These are phyloP conservation scores for Cyberlindnera samutprakarnensis DNA, from an alignment of 805 yeast species.

Conservation along the genomic window DNA sequence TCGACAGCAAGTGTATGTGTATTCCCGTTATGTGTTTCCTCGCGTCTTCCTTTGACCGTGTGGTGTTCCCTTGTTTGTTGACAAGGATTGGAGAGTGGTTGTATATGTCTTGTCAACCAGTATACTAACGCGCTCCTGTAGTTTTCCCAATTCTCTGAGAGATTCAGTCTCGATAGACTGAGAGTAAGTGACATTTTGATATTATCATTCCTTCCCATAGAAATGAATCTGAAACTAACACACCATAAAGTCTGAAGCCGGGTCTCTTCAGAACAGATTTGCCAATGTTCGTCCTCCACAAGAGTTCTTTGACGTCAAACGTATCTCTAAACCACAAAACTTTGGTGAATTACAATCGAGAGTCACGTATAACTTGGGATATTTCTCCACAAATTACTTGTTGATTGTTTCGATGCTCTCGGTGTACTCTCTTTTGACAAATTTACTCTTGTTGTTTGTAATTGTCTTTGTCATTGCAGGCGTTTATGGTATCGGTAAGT, in stretches of 20 bases:
- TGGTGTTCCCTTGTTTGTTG: too few relatives aligned
- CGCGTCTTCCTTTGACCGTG: too few relatives aligned
- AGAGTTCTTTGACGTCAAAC: conserved; percentile 87
- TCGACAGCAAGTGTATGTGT: conserved; percentile 4
- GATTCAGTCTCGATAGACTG: conserved; percentile 41
- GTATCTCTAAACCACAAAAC: conserved; percentile 85
- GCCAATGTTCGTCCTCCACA: conserved; percentile 79
- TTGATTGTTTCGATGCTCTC: conserved; percentile 65
- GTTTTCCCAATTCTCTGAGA: conserved; percentile 38
- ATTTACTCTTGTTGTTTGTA: conserved; percentile 77
- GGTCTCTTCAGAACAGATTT: conserved; percentile 52
- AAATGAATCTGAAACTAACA: conserved; percentile 1
- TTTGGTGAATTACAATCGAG: conserved; percentile 86
- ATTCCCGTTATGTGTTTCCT: too few relatives aligned
- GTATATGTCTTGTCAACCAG: conserved; percentile 1
- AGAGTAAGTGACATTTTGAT: conserved; percentile 6
- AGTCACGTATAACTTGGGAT: conserved; percentile 76
- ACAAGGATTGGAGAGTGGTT: conserved; percentile 3
- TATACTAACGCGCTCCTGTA: conserved; percentile 12
- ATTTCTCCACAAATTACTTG: conserved; percentile 82
- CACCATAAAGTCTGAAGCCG: conserved; percentile 34
- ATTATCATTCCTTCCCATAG: not conserved
- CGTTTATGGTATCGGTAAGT: conserved; percentile 64
- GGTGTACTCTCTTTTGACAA: conserved; percentile 82
- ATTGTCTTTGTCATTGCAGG: conserved; percentile 68